Conservation (phyloP, 768 basidiomycete species). For the Galerina sulciceps region DNA sequence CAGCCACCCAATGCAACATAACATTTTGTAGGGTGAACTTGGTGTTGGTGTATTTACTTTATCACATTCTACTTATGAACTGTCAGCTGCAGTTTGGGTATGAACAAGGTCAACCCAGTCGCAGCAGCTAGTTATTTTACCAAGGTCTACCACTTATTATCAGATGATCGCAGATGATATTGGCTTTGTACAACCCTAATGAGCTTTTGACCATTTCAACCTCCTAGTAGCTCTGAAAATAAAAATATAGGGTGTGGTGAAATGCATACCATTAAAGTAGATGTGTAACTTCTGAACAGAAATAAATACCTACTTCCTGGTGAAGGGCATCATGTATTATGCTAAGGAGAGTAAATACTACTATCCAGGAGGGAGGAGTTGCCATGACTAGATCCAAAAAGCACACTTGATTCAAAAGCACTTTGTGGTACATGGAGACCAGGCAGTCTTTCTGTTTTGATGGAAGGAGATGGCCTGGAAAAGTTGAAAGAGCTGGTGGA, state of each 20-base stretch:
- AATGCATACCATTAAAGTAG: too few species aligned
- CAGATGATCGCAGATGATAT: too few species aligned
- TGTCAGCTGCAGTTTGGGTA: too few species aligned
- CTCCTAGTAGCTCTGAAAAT: too few species aligned
- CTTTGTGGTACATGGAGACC: not conserved
- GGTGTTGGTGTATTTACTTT: conserved; percentile 8
- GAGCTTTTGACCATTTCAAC: too few species aligned
- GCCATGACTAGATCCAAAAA: not conserved
- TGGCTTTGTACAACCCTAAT: too few species aligned
- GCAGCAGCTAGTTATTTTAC: too few species aligned
- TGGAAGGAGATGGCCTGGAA: conserved; percentile 1
- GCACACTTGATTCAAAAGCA: conserved; percentile 1
- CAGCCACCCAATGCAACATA: conserved; percentile 10
- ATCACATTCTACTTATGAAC: too few species aligned
- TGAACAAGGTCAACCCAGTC: too few species aligned
- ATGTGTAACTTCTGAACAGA: too few species aligned
- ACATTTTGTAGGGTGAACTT: conserved; percentile 13
- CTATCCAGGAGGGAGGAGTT: not conserved
- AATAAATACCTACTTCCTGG: conserved; percentile 2
- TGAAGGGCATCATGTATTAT: not conserved
- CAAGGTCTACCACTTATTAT: too few species aligned
- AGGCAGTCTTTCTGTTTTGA: not conserved
- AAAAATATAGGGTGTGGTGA: too few species aligned
- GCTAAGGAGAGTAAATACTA: not conserved
- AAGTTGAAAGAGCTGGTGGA: not conserved